Conservation (phyloP, 805 yeast species). For the Barnettozyma pratensis region DNA sequence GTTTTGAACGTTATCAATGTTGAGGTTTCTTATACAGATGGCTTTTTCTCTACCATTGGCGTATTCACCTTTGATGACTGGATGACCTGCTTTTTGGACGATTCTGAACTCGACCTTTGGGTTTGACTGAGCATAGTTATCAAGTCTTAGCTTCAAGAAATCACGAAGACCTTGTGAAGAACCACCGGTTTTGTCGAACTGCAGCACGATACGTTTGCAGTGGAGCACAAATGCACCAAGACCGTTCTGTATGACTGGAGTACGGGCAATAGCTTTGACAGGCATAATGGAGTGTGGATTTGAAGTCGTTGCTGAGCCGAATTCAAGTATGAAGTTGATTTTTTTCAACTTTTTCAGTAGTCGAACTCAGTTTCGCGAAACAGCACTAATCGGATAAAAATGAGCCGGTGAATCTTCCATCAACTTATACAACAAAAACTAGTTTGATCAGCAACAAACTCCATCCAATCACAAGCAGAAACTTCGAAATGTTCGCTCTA, state of each 20-base stretch:
- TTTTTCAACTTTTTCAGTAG: background rate
- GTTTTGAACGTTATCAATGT: conserved; percentile 52
- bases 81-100: conserved; percentile 74
- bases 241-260: conserved; percentile 68
- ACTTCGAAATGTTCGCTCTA: background rate
- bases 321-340: background rate
- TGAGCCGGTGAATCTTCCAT: no score
- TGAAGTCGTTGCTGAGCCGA: background rate
- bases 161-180: conserved; percentile 81
- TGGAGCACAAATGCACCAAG: conserved; percentile 68
- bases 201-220: conserved; percentile 69
- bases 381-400: no score
- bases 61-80: conserved; percentile 61
- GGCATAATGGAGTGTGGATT: conserved; percentile 29
- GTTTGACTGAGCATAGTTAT: conserved; percentile 51
- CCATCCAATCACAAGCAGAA: background rate
- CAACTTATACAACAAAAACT: no score
- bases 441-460: background rate
- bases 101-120: conserved; percentile 72
- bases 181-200: conserved; percentile 95
- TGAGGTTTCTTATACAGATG: conserved; percentile 74
- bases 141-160: conserved; percentile 49
- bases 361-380: no score
- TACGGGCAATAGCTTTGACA: conserved; percentile 54
- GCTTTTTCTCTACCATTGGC: conserved; percentile 42